Percentiles rank a stretch among this genome's conserved stretches.
phyloP scores from a whole-genome alignment of 192 early-diverging fungal genomes.

The Lobosporangium transversale region DNA sequence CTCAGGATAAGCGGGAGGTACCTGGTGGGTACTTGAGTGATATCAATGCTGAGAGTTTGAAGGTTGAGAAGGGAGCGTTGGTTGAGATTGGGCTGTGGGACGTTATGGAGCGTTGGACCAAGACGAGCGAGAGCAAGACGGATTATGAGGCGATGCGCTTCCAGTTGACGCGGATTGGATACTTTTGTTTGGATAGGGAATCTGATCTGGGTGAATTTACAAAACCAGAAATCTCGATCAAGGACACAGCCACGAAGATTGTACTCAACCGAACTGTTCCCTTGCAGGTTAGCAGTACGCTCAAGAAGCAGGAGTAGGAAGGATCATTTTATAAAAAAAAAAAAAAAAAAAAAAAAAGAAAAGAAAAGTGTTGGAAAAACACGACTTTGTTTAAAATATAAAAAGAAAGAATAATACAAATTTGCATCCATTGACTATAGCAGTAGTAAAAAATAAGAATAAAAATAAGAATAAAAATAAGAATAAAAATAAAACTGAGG shows the following conservation, averaged over 20 bases:
- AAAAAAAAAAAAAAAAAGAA: background rate
- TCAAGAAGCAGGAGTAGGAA: slow-evolving; percentile 37
- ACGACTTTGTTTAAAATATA: too few species aligned
- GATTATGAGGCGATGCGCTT: slow-evolving; percentile 86
- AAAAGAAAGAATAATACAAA: too few species aligned
- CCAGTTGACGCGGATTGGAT: slow-evolving; percentile 97
- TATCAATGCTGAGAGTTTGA: slow-evolving; percentile 83
- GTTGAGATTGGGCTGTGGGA: slow-evolving; percentile 87
- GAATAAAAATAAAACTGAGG: too few species aligned
- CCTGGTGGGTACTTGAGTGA: slow-evolving; percentile 94
- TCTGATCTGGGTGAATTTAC: slow-evolving; percentile 73
- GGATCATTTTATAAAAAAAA: background rate
- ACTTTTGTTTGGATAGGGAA: slow-evolving; percentile 98
- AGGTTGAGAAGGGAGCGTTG: slow-evolving; percentile 72
- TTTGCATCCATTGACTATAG: too few species aligned
- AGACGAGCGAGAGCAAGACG: slow-evolving; percentile 64
- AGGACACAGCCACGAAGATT: slow-evolving; percentile 40
- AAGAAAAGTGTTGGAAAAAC: background rate
- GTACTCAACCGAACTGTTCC: slow-evolving; percentile 41
- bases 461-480: too few species aligned
- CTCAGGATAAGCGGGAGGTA: slow-evolving; percentile 77
- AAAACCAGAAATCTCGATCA: slow-evolving; percentile 37
- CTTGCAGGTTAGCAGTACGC: slow-evolving; percentile 40
- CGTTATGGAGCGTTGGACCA: slow-evolving; percentile 64
- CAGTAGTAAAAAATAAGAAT: too few species aligned